These are phyloP conservation scores for Melocanna baccifera DNA, from an alignment of 176 grass and related monocot species.

Conservation along the genomic window DNA sequence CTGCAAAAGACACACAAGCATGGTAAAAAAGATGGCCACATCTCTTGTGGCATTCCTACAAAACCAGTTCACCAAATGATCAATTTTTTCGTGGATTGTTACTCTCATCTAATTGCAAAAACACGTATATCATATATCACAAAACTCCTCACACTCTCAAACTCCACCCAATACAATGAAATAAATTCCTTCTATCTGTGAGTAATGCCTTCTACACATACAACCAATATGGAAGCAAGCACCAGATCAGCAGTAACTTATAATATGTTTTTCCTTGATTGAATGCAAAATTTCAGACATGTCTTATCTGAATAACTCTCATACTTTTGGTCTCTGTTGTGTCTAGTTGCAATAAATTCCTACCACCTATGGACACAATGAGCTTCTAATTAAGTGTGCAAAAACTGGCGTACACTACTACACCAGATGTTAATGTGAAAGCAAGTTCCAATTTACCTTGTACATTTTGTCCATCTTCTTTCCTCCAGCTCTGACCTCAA, in stretches of 20 bases:
- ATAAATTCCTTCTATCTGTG: neutral
- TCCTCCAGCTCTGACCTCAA: conserved; percentile 50
- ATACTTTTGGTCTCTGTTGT: conserved; percentile 16
- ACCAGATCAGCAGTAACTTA: neutral
- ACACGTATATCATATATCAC: too few species aligned
- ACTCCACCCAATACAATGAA: neutral
- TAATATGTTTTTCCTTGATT: neutral
- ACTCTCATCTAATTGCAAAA: too few species aligned
- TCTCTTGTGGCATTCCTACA: neutral
- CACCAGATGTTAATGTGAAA: conserved; percentile 4
- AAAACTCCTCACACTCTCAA: neutral
- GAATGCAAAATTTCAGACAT: neutral
- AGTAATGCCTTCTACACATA: neutral
- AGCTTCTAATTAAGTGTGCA: neutral
- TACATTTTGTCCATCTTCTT: conserved; percentile 51
- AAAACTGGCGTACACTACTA: neutral
- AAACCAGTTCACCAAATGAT: neutral
- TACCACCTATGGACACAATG: neutral
- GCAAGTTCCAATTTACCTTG: conserved; percentile 44
- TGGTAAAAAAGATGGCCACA: neutral
- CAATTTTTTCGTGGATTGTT: too few species aligned
- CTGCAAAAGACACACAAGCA: conserved; percentile 28
- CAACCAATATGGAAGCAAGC: neutral
- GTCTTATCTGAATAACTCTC: neutral
- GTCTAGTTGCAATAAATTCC: neutral